phyloP scores from a whole-genome alignment of 768 basidiomycete species.

The Boletus subcaerulescens region DNA sequence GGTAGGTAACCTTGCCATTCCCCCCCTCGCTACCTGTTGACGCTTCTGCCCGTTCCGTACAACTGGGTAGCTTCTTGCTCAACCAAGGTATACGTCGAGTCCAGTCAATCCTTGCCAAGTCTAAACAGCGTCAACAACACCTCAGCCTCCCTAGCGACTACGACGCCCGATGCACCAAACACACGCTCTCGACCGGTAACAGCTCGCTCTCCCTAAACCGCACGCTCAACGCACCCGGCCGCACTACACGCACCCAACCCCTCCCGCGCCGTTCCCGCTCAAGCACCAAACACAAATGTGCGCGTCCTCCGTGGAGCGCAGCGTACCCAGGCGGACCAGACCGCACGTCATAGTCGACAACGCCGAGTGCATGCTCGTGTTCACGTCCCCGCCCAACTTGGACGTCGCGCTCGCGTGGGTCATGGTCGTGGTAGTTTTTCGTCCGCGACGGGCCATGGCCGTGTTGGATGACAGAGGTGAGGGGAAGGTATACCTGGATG shows the following conservation, averaged over 20 bases:
- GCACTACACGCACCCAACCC: slow-evolving; percentile 20
- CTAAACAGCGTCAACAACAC: too few relatives aligned
- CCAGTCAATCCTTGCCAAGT: too few relatives aligned
- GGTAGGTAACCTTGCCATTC: too few relatives aligned
- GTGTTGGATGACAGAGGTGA: background rate
- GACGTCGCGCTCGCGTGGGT: slow-evolving; percentile 4
- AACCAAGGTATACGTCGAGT: too few relatives aligned
- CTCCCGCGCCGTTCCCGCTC: slow-evolving; percentile 19
- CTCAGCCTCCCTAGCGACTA: background rate
- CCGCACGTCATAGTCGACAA: slow-evolving; percentile 23
- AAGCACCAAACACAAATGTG: slow-evolving; percentile 23
- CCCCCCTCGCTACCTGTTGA: too few relatives aligned
- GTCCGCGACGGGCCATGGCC: slow-evolving; percentile 1
- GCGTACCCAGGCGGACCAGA: slow-evolving; percentile 21
- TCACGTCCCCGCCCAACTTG: background rate
- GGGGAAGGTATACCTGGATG: slow-evolving; percentile 17
- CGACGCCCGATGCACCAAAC: slow-evolving; percentile 19
- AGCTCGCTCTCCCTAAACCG: slow-evolving; percentile 25
- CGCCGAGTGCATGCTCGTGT: slow-evolving; percentile 19
- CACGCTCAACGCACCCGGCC: slow-evolving; percentile 20
- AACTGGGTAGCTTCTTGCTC: too few relatives aligned
- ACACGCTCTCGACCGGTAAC: slow-evolving; percentile 18
- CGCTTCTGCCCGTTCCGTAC: too few relatives aligned
- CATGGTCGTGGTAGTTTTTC: background rate
- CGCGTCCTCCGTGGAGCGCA: slow-evolving; percentile 14